Conservation (phyloP, 2,329 filamentous ascomycete genomes). For the Pseudogymnoascus sp. region DNA sequence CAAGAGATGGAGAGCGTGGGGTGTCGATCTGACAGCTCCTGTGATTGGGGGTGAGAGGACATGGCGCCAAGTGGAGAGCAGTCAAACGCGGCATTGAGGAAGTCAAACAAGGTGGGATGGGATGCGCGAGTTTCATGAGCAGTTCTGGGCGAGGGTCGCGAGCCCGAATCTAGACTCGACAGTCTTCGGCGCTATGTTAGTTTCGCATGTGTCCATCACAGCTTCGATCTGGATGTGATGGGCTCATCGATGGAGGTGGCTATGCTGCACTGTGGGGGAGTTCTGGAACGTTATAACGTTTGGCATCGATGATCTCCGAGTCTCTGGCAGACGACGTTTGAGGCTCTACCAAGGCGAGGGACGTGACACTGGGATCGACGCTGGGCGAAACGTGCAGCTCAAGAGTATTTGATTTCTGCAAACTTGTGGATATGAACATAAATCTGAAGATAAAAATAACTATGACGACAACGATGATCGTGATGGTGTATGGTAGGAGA, state of each 20-base stretch:
- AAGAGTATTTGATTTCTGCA: neutral
- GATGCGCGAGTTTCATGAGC: constrained; percentile 3
- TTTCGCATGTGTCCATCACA: neutral
- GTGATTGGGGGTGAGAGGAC: neutral
- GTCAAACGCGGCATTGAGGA: neutral
- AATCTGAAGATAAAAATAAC: neutral
- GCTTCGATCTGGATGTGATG: neutral
- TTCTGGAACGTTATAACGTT: neutral
- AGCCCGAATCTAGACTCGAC: neutral
- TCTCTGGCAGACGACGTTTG: neutral
- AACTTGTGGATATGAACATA: neutral
- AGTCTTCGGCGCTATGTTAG: neutral
- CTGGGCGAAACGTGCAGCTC: neutral
- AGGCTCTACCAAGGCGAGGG: constrained; percentile 7
- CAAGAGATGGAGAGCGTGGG: neutral
- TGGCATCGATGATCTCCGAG: constrained; percentile 2
- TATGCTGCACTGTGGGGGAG: neutral
- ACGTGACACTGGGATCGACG: neutral
- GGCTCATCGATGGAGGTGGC: neutral
- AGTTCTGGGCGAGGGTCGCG: neutral
- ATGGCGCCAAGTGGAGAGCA: neutral
- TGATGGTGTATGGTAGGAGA: neutral
- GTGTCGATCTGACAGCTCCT: neutral
- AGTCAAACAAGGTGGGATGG: neutral
- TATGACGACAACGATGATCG: neutral